Evolutionary conservation across 228 moss, liverwort and hornwort species (phyloP).

Genomic region (Sphagnum magellanicum): DNA sequence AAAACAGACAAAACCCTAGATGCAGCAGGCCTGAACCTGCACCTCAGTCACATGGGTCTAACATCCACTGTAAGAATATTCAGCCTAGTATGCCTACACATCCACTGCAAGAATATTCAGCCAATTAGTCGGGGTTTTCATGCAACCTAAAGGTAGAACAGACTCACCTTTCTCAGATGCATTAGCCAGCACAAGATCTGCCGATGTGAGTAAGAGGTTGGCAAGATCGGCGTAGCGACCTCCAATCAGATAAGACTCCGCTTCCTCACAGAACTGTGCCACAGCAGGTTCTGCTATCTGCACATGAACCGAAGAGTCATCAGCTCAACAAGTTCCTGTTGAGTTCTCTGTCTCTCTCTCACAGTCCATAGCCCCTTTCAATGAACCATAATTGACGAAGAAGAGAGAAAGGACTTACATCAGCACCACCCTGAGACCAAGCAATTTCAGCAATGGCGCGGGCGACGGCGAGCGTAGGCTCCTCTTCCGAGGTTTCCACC

Average conservation of each 20-base stretch:
- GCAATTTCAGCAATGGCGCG: slow-evolving; percentile 85
- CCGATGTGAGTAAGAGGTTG: slow-evolving; percentile 85
- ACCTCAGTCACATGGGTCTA: neutral
- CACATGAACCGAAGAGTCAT: slow-evolving; percentile 1
- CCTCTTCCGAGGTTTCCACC: slow-evolving; percentile 95
- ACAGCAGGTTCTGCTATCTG: slow-evolving; percentile 91
- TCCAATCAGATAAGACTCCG: slow-evolving; percentile 50
- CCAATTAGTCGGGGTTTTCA: too few species aligned
- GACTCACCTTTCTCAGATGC: slow-evolving; percentile 78
- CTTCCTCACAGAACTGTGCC: slow-evolving; percentile 72
- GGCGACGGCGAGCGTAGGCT: slow-evolving; percentile 88
- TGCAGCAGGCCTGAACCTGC: too few species aligned
- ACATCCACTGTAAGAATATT: neutral
- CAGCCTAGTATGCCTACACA: too few species aligned
- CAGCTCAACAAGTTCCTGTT: neutral
- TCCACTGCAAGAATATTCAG: too few species aligned
- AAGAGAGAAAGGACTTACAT: slow-evolving; percentile 15
- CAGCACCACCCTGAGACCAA: slow-evolving; percentile 81
- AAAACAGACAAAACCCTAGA: neutral
- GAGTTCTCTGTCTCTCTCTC: neutral
- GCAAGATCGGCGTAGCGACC: slow-evolving; percentile 78
- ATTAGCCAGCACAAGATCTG: slow-evolving; percentile 88
- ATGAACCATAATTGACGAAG: neutral
- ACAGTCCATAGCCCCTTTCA: neutral
- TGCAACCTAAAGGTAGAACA: too few species aligned